phyloP scores from a whole-genome alignment of 148 eudicot species.

The Heliamphora exappendiculata region DNA sequence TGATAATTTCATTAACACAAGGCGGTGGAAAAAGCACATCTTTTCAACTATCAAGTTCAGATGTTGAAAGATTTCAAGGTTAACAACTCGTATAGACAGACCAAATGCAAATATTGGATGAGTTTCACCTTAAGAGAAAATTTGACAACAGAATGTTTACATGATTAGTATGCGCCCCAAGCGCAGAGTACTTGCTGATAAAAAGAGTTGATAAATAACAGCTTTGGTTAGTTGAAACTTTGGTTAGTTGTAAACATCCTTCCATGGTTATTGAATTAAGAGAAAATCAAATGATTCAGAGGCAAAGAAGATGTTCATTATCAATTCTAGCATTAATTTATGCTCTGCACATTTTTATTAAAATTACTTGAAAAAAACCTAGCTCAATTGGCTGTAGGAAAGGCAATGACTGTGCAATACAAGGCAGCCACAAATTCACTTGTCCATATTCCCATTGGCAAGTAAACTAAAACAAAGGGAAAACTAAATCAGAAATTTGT shows the following conservation, averaged over 20 bases:
- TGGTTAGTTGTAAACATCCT: neutral
- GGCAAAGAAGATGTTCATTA: neutral
- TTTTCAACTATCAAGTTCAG: neutral
- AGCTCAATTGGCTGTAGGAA: neutral
- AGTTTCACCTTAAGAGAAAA: constrained; percentile 6
- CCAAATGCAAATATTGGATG: neutral
- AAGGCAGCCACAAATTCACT: neutral
- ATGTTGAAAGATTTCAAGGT: neutral
- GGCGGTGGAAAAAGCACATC: neutral
- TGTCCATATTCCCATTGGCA: neutral
- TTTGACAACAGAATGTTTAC: neutral
- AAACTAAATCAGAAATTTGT: neutral
- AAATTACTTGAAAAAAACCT: neutral
- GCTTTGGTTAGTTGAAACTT: no score
- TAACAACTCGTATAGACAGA: no score
- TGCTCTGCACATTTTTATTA: neutral
- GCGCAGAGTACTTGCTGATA: neutral
- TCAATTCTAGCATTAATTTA: neutral
- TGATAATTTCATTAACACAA: neutral
- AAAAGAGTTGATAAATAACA: neutral
- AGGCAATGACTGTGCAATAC: neutral
- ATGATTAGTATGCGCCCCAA: neutral
- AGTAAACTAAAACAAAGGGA: neutral
- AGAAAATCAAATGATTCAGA: neutral
- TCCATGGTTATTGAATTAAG: neutral